Evolutionary conservation across 345 rosid genomes (phyloP).

Genomic region (Syzygium grande): DNA sequence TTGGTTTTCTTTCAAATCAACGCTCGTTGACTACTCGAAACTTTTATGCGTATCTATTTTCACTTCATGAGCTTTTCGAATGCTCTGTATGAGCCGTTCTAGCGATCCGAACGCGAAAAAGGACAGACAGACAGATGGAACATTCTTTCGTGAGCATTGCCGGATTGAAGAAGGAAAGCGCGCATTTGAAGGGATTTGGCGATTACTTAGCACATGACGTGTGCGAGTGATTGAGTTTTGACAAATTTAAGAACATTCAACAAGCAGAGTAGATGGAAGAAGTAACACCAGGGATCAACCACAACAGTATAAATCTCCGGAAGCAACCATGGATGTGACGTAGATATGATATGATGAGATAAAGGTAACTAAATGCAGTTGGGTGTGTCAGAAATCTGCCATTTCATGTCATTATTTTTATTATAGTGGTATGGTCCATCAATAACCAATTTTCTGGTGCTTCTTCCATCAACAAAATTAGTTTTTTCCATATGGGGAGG

Average conservation of each 20-base stretch:
- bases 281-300: neutral
- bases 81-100: neutral
- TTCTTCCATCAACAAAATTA: neutral
- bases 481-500: neutral
- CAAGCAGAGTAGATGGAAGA: neutral
- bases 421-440: neutral
- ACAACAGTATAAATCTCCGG: neutral
- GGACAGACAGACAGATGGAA: neutral
- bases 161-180: neutral
- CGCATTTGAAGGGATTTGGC: neutral
- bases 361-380: neutral
- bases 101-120: neutral
- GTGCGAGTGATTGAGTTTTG: neutral
- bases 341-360: neutral
- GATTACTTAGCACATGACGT: neutral
- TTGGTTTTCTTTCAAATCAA: neutral
- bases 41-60: neutral
- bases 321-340: neutral
- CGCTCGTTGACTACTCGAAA: neutral
- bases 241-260: neutral
- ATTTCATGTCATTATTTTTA: neutral
- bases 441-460: neutral
- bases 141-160: neutral
- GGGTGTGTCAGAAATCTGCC: neutral
- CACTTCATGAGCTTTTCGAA: neutral